Conservation (phyloP, 148 eudicot species). For the Camellia sinensis region DNA sequence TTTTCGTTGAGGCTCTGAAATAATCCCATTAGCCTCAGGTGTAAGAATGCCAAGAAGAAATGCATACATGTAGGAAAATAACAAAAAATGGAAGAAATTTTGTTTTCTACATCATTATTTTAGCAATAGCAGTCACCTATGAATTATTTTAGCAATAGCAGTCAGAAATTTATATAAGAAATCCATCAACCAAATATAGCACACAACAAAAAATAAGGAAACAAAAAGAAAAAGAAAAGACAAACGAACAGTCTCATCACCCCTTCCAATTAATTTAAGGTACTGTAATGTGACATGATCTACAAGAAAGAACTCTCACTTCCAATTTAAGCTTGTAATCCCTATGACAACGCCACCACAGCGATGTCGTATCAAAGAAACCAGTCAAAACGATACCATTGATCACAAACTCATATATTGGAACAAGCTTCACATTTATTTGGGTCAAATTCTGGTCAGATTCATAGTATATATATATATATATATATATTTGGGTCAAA, state of each 20-base stretch:
- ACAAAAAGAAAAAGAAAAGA: background rate
- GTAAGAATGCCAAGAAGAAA: conserved; percentile 3
- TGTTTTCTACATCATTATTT: conserved; percentile 67
- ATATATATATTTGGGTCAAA: too few species aligned
- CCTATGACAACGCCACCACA: too few species aligned
- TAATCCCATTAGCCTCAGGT: conserved; percentile 7
- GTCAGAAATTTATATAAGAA: background rate
- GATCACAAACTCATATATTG: too few species aligned
- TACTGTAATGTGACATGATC: conserved; percentile 88
- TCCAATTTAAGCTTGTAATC: too few species aligned
- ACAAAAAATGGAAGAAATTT: background rate
- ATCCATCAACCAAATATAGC: background rate
- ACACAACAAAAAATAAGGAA: background rate
- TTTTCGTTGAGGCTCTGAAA: conserved; percentile 68
- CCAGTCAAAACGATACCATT: too few species aligned
- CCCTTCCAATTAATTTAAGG: conserved; percentile 89
- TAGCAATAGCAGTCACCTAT: conserved; percentile 75
- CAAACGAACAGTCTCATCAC: conserved; percentile 73
- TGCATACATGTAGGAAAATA: background rate
- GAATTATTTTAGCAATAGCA: conserved; percentile 6
- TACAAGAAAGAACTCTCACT: conserved; percentile 97
- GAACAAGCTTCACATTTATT: too few species aligned
- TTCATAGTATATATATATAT: too few species aligned
- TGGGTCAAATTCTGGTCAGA: too few species aligned
- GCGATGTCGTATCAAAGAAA: too few species aligned